phyloP scores from a whole-genome alignment of 139 green algal species.

The Pseudopediastrum boryanum region DNA sequence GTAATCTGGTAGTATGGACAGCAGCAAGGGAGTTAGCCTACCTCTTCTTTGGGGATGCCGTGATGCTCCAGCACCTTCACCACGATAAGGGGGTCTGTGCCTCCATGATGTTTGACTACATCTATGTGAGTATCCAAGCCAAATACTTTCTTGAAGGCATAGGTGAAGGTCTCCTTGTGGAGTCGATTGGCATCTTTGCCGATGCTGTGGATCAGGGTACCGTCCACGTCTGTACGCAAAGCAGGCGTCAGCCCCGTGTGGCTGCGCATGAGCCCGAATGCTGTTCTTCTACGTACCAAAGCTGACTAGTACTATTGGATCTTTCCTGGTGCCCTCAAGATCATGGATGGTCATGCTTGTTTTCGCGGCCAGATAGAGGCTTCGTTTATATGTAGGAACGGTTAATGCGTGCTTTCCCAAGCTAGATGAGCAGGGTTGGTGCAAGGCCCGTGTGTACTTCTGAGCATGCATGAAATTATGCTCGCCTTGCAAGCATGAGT shows the following conservation, averaged over 20 bases:
- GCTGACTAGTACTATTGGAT: slow-evolving; percentile 21
- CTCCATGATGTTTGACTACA: slow-evolving; percentile 24
- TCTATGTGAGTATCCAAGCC: slow-evolving; percentile 51
- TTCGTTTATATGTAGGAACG: too few species aligned
- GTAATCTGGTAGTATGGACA: too few species aligned
- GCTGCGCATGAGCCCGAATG: neutral
- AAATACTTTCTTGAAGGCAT: slow-evolving; percentile 53
- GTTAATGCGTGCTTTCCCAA: too few species aligned
- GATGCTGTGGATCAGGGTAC: slow-evolving; percentile 61
- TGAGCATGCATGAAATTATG: too few species aligned
- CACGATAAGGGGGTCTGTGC: slow-evolving; percentile 59
- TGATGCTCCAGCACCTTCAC: slow-evolving; percentile 60
- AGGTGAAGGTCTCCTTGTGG: slow-evolving; percentile 62
- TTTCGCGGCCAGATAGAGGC: too few species aligned
- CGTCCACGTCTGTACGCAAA: slow-evolving; percentile 59
- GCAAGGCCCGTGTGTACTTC: too few species aligned
- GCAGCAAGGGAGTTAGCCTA: too few species aligned
- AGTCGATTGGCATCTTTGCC: slow-evolving; percentile 62
- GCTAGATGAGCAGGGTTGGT: too few species aligned
- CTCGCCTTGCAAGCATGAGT: too few species aligned
- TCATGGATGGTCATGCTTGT: slow-evolving; percentile 17
- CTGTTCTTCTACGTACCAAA: slow-evolving; percentile 11
- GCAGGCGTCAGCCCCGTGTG: neutral
- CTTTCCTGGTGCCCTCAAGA: neutral
- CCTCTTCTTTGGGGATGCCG: slow-evolving; percentile 59